Evolutionary conservation across 495 filamentous ascomycete species (phyloP).

Genomic region (Aspergillus bridgeri): DNA sequence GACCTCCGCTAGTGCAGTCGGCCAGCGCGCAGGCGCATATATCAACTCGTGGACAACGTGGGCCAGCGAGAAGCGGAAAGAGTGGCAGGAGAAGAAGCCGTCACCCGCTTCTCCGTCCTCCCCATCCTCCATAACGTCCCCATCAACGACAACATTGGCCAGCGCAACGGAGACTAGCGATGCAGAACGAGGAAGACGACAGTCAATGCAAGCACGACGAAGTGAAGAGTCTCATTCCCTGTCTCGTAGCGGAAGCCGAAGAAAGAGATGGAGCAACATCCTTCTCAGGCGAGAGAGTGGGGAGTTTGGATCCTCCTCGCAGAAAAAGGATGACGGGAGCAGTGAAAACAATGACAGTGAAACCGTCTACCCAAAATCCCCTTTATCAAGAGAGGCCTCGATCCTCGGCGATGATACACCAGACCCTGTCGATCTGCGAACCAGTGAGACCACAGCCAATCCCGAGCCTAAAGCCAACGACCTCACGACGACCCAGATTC

Average conservation of each 20-base stretch:
- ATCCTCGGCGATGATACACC: constrained; percentile 13
- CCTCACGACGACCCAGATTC: neutral
- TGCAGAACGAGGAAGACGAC: constrained; percentile 32
- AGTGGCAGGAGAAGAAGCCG: constrained; percentile 47
- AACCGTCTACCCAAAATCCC: constrained; percentile 32
- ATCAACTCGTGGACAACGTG: constrained; percentile 92
- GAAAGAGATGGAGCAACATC: constrained; percentile 46
- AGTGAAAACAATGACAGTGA: constrained; percentile 17
- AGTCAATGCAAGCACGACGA: constrained; percentile 28
- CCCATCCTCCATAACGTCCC: constrained; percentile 22
- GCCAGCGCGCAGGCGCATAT: constrained; percentile 78
- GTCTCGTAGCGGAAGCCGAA: constrained; percentile 38
- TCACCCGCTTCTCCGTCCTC: constrained; percentile 27
- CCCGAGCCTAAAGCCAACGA: neutral
- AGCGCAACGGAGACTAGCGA: constrained; percentile 29
- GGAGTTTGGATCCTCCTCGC: constrained; percentile 21
- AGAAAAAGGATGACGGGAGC: constrained; percentile 24
- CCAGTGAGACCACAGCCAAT: constrained; percentile 1
- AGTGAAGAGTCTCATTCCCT: constrained; percentile 31
- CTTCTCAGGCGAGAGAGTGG: constrained; percentile 38
- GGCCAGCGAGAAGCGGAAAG: constrained; percentile 84
- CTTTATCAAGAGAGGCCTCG: constrained; percentile 31
- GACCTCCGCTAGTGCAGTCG: constrained; percentile 61
- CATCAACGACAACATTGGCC: constrained; percentile 29
- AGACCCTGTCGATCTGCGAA: neutral